Evolutionary conservation across 1,284 basidiomycete species (phyloP).

Genomic region (Lentinula novae-zelandiae): DNA sequence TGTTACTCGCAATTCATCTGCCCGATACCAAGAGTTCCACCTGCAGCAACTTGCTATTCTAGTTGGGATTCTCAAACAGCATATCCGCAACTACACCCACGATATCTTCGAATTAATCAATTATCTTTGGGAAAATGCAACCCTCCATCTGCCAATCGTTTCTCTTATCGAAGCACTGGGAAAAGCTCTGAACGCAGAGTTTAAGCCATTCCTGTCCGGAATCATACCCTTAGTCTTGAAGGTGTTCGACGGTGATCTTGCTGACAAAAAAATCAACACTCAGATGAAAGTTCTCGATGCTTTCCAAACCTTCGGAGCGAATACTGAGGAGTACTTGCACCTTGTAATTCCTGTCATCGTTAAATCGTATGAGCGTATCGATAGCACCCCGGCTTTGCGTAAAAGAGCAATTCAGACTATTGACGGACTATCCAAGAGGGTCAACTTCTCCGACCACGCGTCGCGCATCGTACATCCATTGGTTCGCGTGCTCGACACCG

Average conservation of each 20-base stretch:
- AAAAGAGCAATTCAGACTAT: constrained; percentile 91
- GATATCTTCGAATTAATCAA: constrained; percentile 82
- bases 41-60: constrained; percentile 96
- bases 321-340: constrained; percentile 97
- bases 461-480: constrained; percentile 97
- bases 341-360: constrained; percentile 96
- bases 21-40: constrained; percentile 90
- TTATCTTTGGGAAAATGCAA: constrained; percentile 86
- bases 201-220: constrained; percentile 95
- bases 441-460: constrained; percentile 99
- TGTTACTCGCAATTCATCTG: constrained; percentile 82
- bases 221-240: constrained; percentile 89
- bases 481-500: constrained; percentile 80
- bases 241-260: constrained; percentile 86
- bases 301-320: constrained; percentile 92
- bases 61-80: constrained; percentile 96
- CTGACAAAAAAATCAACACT: constrained; percentile 73
- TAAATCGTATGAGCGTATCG: constrained; percentile 84
- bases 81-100: constrained; percentile 89
- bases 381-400: constrained; percentile 73
- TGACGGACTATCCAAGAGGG: constrained; percentile 86
- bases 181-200: constrained; percentile 94
- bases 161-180: constrained; percentile 94
- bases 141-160: constrained; percentile 90
- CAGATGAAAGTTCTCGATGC: constrained; percentile 94